These are phyloP conservation scores for Huiozyma sinensis DNA, from an alignment of 805 yeast species.

Conservation along the genomic window DNA sequence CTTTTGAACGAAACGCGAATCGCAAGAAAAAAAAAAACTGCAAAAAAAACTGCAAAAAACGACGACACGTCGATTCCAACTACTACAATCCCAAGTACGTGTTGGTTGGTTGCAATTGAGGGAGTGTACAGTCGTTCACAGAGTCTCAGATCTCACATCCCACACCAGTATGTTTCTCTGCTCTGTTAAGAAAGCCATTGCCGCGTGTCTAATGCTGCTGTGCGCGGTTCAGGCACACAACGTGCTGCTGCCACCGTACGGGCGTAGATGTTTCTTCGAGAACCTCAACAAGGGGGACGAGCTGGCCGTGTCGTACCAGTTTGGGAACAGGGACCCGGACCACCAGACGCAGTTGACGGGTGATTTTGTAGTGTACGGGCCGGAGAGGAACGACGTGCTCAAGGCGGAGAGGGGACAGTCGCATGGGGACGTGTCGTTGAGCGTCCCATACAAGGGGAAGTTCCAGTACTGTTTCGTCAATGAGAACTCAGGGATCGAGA, in stretches of 20 bases:
- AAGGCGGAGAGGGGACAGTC: conserved; percentile 45
- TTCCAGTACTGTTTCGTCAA: conserved; percentile 86
- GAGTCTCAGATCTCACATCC: too few species aligned
- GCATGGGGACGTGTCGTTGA: conserved; percentile 69
- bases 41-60: too few species aligned
- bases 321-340: conserved; percentile 76
- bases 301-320: conserved; percentile 82
- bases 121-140: too few species aligned
- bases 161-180: too few species aligned
- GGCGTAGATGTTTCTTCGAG: conserved; percentile 84
- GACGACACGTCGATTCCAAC: too few species aligned
- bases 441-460: conserved; percentile 59
- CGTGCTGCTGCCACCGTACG: conserved; percentile 70
- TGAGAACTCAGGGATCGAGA: conserved; percentile 58
- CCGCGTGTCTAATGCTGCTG: conserved; percentile 1
- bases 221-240: conserved; percentile 52
- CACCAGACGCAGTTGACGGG: conserved; percentile 53
- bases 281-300: conserved; percentile 73
- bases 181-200: too few species aligned
- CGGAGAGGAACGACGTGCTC: conserved; percentile 35
- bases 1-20: too few species aligned
- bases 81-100: too few species aligned
- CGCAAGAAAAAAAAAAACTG: too few species aligned
- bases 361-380: conserved; percentile 53
- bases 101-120: too few species aligned